These are phyloP conservation scores for Naganishia sp. DNA, from an alignment of 1,284 basidiomycete genomes.

Conservation along the genomic window DNA sequence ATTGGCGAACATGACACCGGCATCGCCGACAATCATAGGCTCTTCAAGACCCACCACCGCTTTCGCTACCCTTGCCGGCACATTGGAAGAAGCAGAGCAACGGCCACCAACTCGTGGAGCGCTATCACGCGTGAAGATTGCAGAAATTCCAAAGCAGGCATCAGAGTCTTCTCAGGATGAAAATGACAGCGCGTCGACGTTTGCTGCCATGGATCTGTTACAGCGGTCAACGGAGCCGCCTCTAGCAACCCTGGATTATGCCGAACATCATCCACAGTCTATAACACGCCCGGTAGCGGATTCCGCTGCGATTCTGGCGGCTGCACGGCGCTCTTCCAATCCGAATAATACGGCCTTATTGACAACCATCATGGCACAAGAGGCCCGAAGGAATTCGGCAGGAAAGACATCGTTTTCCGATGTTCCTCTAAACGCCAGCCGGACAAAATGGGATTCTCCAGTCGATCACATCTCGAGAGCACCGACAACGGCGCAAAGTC, in stretches of 20 bases:
- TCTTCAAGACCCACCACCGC: conserved; percentile 14
- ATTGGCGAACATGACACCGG: conserved; percentile 10
- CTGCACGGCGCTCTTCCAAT: conserved; percentile 19
- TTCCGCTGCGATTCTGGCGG: conserved; percentile 9
- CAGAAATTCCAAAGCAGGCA: conserved; percentile 7
- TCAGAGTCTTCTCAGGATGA: conserved; percentile 7
- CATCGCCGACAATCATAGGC: conserved; percentile 2
- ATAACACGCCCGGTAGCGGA: not conserved
- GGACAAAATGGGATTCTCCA: no score
- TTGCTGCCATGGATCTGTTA: conserved; percentile 19
- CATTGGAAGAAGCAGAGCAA: conserved; percentile 4
- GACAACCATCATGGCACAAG: conserved; percentile 14
- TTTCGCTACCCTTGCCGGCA: conserved; percentile 17
- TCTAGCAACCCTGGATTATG: conserved; percentile 6
- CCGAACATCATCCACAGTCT: conserved; percentile 23
- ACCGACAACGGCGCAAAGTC: conserved; percentile 16
- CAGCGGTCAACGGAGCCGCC: conserved; percentile 6
- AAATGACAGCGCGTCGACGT: conserved; percentile 10
- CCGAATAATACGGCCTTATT: conserved; percentile 23
- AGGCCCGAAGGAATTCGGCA: conserved; percentile 19
- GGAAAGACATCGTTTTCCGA: not conserved
- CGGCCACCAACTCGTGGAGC: conserved; percentile 9
- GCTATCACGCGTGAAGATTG: conserved; percentile 9
- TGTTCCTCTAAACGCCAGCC: no score
- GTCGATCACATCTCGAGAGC: not conserved